Conservation (phyloP, 1,284 basidiomycete species). For the Heterobasidion annosum region DNA sequence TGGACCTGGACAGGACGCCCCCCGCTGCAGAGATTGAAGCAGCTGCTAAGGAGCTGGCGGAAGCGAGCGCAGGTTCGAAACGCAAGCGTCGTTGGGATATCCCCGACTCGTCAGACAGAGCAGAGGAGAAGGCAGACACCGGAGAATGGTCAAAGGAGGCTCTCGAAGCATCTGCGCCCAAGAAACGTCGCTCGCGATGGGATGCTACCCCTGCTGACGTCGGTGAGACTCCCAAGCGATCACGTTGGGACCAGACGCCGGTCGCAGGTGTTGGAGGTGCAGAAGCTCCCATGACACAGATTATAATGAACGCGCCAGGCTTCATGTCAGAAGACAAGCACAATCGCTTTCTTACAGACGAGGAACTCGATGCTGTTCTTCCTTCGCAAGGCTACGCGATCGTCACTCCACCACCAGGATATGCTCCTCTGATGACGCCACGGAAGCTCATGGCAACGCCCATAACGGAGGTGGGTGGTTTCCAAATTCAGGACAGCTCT, state of each 20-base stretch:
- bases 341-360: constrained; percentile 90
- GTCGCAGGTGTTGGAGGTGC: constrained; percentile 27
- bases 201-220: constrained; percentile 80
- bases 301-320: constrained; percentile 81
- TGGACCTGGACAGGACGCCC: constrained; percentile 84
- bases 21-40: constrained; percentile 69
- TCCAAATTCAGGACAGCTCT: constrained; percentile 93
- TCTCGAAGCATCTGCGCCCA: constrained; percentile 63
- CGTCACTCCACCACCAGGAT: constrained; percentile 91
- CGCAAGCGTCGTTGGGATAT: constrained; percentile 89
- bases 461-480: constrained; percentile 71
- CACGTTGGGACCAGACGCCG: constrained; percentile 94
- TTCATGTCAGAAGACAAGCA: constrained; percentile 87
- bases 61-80: constrained; percentile 44
- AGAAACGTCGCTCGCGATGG: constrained; percentile 92
- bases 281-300: constrained; percentile 58
- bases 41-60: constrained; percentile 53
- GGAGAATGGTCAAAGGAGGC: constrained; percentile 71
- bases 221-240: constrained; percentile 68
- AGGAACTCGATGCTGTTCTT: constrained; percentile 89
- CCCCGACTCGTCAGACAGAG: constrained; percentile 45
- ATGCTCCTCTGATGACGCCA: constrained; percentile 77
- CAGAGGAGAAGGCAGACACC: constrained; percentile 46
- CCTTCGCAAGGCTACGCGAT: constrained; percentile 85
- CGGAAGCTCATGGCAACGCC: constrained; percentile 73